Conservation (phyloP, 1,284 basidiomycete genomes). For the Ganoderma lingzhi region DNA sequence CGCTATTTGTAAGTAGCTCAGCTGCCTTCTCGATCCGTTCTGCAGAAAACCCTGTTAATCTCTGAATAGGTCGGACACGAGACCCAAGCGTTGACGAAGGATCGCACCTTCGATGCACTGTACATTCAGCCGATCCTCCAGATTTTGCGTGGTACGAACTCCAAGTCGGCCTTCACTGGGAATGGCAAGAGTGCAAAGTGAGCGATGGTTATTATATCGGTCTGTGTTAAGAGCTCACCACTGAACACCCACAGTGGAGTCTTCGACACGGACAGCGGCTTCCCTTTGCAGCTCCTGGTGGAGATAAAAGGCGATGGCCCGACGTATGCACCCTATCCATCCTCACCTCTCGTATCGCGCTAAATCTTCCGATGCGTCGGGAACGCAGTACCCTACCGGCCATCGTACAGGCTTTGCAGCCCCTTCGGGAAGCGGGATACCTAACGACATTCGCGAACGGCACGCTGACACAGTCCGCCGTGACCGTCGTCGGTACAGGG, state of each 20-base stretch:
- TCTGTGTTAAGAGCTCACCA: neutral
- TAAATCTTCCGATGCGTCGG: neutral
- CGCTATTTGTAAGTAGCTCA: conserved; percentile 51
- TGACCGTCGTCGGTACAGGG: conserved; percentile 61
- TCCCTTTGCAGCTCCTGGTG: conserved; percentile 55
- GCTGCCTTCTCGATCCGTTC: neutral
- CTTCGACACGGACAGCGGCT: conserved; percentile 53
- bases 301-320: conserved; percentile 62
- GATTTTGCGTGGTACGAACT: conserved; percentile 54
- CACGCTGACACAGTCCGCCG: conserved; percentile 45
- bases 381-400: conserved; percentile 51
- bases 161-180: conserved; percentile 49
- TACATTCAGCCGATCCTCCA: conserved; percentile 57
- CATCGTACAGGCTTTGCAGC: conserved; percentile 55
- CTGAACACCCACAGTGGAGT: conserved; percentile 45
- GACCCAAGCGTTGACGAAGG: conserved; percentile 42
- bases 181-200: conserved; percentile 53
- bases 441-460: conserved; percentile 57
- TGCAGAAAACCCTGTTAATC: neutral
- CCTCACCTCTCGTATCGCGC: neutral
- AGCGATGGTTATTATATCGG: conserved; percentile 32
- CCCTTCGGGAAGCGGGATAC: conserved; percentile 53
- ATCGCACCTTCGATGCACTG: conserved; percentile 50
- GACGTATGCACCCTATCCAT: conserved; percentile 43
- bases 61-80: conserved; percentile 56